Conservation (phyloP, 805 yeast genomes). For the Wickerhamiella kurtzmanii region DNA sequence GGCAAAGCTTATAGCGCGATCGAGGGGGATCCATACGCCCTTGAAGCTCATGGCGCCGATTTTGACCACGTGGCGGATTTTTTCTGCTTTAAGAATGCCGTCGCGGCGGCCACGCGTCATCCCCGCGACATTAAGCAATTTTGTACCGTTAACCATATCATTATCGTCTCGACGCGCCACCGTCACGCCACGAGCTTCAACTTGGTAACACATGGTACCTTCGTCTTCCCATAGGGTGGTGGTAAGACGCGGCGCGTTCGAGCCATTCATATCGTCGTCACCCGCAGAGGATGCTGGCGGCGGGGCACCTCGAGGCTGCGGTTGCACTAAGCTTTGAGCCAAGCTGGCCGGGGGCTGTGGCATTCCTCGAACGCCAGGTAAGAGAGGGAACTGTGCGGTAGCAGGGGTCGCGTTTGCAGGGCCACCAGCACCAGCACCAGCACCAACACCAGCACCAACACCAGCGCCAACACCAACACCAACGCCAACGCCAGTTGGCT, state of each 20-base stretch:
- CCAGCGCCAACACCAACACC: no score
- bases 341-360: not conserved
- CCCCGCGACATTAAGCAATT: constrained; percentile 67
- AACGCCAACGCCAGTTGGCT: no score
- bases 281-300: not conserved
- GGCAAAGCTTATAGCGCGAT: constrained; percentile 69
- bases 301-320: no score
- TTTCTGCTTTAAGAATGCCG: constrained; percentile 72
- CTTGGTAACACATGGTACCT: constrained; percentile 71
- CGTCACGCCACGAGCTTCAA: constrained; percentile 64
- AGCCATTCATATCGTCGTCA: not conserved
- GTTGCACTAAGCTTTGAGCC: not conserved
- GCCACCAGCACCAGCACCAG: no score
- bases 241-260: constrained; percentile 42
- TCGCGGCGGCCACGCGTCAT: constrained; percentile 82
- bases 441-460: no score
- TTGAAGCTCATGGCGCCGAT: constrained; percentile 79
- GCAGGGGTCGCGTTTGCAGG: no score
- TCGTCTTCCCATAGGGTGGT: constrained; percentile 87
- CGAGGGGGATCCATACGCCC: constrained; percentile 87
- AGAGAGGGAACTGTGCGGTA: no score
- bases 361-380: not conserved
- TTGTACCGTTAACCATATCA: constrained; percentile 79
- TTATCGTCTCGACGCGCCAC: constrained; percentile 80
- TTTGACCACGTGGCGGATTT: constrained; percentile 67